Evolutionary conservation across 495 filamentous ascomycete genomes (phyloP).

Genomic region (Pyrenula massariospora): DNA sequence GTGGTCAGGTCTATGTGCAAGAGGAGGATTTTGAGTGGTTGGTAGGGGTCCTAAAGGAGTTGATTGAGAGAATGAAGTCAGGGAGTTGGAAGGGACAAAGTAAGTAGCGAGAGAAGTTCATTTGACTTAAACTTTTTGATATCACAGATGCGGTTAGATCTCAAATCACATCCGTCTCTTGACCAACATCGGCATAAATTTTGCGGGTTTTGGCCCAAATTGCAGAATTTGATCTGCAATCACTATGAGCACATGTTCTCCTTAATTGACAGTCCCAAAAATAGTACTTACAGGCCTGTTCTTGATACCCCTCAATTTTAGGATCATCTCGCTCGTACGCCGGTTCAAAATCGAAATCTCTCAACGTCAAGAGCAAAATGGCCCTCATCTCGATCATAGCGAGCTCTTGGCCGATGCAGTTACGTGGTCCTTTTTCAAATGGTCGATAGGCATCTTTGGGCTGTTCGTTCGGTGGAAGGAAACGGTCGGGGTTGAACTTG

Average conservation of each 20-base stretch:
- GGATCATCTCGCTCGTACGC: conserved; percentile 25
- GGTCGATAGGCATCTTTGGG: conserved; percentile 34
- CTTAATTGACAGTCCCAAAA: neutral
- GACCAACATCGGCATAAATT: neutral
- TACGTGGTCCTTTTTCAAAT: conserved; percentile 39
- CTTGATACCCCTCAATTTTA: neutral
- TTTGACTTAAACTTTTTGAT: no score
- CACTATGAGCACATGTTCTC: neutral
- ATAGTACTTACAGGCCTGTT: neutral
- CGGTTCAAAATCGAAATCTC: conserved; percentile 32
- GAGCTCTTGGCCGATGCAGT: conserved; percentile 43
- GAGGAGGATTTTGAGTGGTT: conserved; percentile 66
- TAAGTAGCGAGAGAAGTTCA: no score
- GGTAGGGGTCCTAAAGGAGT: conserved; percentile 42
- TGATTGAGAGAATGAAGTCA: conserved; percentile 47
- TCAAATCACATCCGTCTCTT: neutral
- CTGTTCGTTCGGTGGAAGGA: conserved; percentile 5
- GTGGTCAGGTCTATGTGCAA: conserved; percentile 72
- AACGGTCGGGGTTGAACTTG: conserved; percentile 15
- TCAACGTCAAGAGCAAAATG: conserved; percentile 28
- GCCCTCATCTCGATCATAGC: conserved; percentile 35
- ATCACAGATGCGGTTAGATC: no score
- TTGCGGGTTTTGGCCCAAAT: neutral
- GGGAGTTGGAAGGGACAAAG: conserved; percentile 28
- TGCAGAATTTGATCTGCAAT: neutral